phyloP scores from a whole-genome alignment of 2,329 filamentous ascomycete genomes.

The Diplodia seriata region DNA sequence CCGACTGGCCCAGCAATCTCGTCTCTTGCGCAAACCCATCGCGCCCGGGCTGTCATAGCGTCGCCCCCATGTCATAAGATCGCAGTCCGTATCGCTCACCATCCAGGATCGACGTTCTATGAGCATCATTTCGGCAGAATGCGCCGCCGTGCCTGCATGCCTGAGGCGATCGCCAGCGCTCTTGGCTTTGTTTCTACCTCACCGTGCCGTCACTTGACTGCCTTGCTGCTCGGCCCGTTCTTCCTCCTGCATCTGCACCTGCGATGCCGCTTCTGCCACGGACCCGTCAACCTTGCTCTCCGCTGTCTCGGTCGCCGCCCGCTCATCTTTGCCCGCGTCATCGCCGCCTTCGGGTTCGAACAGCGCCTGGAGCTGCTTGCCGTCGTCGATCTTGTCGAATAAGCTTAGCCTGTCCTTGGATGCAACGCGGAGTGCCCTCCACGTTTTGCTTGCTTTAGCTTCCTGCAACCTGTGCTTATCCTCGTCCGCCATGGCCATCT shows the following conservation, averaged over 20 bases:
- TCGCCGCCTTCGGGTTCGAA: conserved; percentile 52
- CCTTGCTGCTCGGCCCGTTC: conserved; percentile 46
- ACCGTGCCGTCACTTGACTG: conserved; percentile 48
- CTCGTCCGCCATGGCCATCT: conserved; percentile 73
- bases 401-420: conserved; percentile 73
- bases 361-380: conserved; percentile 68
- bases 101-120: conserved; percentile 29
- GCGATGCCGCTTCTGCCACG: conserved; percentile 43
- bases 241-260: conserved; percentile 46
- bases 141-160: conserved; percentile 31
- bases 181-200: conserved; percentile 37
- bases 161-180: conserved; percentile 39
- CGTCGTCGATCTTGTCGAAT: conserved; percentile 88
- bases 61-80: conserved; percentile 30
- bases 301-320: conserved; percentile 44
- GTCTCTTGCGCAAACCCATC: conserved; percentile 27
- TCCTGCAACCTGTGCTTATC: conserved; percentile 67
- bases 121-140: conserved; percentile 32
- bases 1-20: conserved; percentile 31
- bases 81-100: conserved; percentile 30
- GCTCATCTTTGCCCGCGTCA: conserved; percentile 42
- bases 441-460: conserved; percentile 85
- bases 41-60: conserved; percentile 21
- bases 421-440: conserved; percentile 85
- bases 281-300: conserved; percentile 47